Percentiles rank a stretch among this genome's conserved stretches.
These are phyloP conservation scores for Caulochytrium protostelioides DNA, from an alignment of 371 early-diverging fungal species.

Conservation along the genomic window DNA sequence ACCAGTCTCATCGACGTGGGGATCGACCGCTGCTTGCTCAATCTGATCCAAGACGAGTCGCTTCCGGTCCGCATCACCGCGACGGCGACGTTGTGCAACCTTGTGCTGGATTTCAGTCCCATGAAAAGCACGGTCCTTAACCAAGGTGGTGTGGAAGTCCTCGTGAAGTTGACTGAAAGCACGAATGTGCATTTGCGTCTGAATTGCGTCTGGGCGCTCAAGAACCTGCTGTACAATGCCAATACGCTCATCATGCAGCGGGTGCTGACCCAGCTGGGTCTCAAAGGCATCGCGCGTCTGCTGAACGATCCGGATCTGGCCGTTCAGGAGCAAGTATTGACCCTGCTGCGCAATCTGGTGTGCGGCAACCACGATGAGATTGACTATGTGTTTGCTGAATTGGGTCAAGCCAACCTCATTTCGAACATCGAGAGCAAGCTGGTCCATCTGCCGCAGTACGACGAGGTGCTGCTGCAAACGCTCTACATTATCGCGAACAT, in stretches of 20 bases:
- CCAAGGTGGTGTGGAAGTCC: slow-evolving; percentile 44
- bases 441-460: slow-evolving; percentile 4
- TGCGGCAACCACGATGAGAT: slow-evolving; percentile 41
- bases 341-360: slow-evolving; percentile 53
- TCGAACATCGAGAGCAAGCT: slow-evolving; percentile 46
- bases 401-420: slow-evolving; percentile 37
- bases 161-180: slow-evolving; percentile 38
- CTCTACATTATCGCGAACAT: slow-evolving; percentile 48
- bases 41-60: slow-evolving; percentile 43
- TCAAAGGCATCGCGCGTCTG: slow-evolving; percentile 25
- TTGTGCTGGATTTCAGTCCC: slow-evolving; percentile 67
- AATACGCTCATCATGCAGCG: slow-evolving; percentile 38
- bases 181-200: slow-evolving; percentile 20
- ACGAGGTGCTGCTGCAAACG: slow-evolving; percentile 24
- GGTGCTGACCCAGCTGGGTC: slow-evolving; percentile 48
- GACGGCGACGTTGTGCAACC: slow-evolving; percentile 60
- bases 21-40: slow-evolving; percentile 43
- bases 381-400: slow-evolving; percentile 42
- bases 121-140: slow-evolving; percentile 65
- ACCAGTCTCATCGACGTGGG: slow-evolving; percentile 66
- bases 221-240: slow-evolving; percentile 54
- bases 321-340: slow-evolving; percentile 59
- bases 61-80: slow-evolving; percentile 47
- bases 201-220: slow-evolving; percentile 67
- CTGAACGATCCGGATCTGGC: slow-evolving; percentile 34